Percentiles rank a stretch among this genome's conserved stretches.
These are phyloP conservation scores for Tulasnella sp. DNA, from an alignment of 768 basidiomycete species.

Conservation along the genomic window DNA sequence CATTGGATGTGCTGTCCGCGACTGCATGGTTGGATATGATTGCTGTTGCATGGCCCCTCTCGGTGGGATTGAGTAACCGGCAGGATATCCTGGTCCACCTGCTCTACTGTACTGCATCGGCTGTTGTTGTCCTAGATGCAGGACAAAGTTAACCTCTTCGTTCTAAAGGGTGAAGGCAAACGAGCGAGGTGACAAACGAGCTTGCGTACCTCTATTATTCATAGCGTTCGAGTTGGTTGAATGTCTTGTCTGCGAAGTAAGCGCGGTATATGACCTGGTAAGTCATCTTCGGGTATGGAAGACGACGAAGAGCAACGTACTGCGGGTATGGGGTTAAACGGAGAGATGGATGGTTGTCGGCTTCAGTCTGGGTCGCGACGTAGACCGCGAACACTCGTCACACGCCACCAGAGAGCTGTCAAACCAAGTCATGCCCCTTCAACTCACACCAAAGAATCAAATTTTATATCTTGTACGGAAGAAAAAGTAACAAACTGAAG, in stretches of 20 bases:
- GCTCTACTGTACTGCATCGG: constrained; percentile 42
- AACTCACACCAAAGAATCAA: background rate
- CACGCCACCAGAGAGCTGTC: background rate
- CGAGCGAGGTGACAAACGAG: background rate
- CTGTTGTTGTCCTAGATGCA: constrained; percentile 22
- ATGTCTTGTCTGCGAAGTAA: background rate
- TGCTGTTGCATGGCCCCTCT: constrained; percentile 50
- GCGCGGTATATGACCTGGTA: background rate
- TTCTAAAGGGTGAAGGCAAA: background rate
- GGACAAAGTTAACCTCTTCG: background rate
- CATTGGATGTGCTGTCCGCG: constrained; percentile 59
- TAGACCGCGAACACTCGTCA: background rate
- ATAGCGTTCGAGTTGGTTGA: background rate
- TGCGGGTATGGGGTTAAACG: constrained; percentile 2
- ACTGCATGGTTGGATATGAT: constrained; percentile 57
- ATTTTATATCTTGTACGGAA: constrained; percentile 2
- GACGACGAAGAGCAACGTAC: constrained; percentile 1
- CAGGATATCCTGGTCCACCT: constrained; percentile 56
- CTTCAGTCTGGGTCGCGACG: constrained; percentile 23
- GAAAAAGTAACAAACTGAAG: constrained; percentile 22
- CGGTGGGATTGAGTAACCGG: constrained; percentile 57
- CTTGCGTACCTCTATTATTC: constrained; percentile 14
- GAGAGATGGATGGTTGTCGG: constrained; percentile 8
- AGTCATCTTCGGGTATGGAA: constrained; percentile 12
- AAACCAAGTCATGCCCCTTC: constrained; percentile 3